Base-by-base conservation (phyloP, 2,329 filamentous ascomycete species). In the Ophiostoma populinum region DNA sequence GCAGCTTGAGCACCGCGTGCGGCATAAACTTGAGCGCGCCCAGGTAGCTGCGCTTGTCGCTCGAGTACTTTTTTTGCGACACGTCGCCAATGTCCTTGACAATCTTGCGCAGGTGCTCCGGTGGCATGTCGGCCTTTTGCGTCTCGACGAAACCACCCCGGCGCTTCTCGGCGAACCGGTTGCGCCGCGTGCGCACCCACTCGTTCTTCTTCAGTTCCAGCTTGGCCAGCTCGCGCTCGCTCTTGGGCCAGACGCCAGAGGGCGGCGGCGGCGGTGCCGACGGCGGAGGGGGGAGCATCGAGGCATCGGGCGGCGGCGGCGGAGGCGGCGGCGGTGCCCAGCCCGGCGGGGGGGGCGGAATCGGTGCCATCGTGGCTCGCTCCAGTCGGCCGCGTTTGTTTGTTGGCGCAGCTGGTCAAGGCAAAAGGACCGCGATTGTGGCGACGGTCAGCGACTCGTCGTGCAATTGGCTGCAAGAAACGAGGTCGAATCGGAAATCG, bases 1-100 rank as follows among this genome's bases (percentile, higher is more conserved):
- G 58, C 17, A 98, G 67, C 63, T 98, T 98, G 60, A 98, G 61
- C 9, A 98, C 90, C 6, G 90, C 90, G 53, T 98, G 90, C 1
- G 90, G 90, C 90, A 98, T 98, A 61, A 94, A 98, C 60, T 98
- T 98, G 43, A 98, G 61, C 22, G 92, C 90, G 43, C 92, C 92
- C 32, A 98, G 68, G 55, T 98, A 98, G 58, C 86, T 94, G 46
- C 90, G 74, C 67, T 98, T 98, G 62, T 98, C 90, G 51, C 80
- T 93, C 46, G 83, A 94, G 63, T 94, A 98, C 57, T 94, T 95
- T 64, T 94, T 95, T 58, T 98, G 92, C 36, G 87, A 95, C 34
- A 98, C 87, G 64, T 98, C 90, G 47, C 92, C 92, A 52, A 98
- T 98, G 56, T 98, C 90, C 55, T 80, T 85, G 40, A 98, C 87